Percentiles rank a stretch among this genome's conserved stretches.
Conservation (phyloP, 1,139 yeast species). For the Wickerhamomyces sp. region DNA sequence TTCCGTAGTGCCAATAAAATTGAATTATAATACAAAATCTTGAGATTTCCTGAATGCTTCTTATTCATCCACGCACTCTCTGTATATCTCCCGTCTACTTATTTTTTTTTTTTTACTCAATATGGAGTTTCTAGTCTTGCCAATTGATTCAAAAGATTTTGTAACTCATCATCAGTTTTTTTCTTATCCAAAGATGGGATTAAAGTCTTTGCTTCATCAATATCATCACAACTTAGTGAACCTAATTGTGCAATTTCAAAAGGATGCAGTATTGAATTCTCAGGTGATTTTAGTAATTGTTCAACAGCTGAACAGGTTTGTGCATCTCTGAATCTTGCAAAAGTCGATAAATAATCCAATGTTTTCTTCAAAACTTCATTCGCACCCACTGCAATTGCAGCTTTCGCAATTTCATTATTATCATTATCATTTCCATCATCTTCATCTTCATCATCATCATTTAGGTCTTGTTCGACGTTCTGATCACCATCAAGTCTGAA, state of each 20-base stretch:
- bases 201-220: constrained; percentile 94
- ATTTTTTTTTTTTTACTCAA: too few relatives aligned
- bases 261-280: constrained; percentile 65
- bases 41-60: too few relatives aligned
- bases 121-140: constrained; percentile 55
- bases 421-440: constrained; percentile 38
- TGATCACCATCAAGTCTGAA: constrained; percentile 22
- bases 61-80: too few relatives aligned
- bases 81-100: too few relatives aligned
- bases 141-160: constrained; percentile 79
- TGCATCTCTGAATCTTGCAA: constrained; percentile 86
- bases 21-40: too few relatives aligned
- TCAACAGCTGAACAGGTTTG: constrained; percentile 94
- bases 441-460: constrained; percentile 30
- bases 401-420: constrained; percentile 54
- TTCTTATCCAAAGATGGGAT: constrained; percentile 81
- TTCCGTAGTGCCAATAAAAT: too few relatives aligned
- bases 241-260: constrained; percentile 95
- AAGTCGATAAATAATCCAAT: constrained; percentile 76
- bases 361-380: constrained; percentile 87
- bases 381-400: constrained; percentile 57
- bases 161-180: constrained; percentile 82
- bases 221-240: constrained; percentile 90
- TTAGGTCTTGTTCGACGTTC: constrained; percentile 30
- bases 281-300: constrained; percentile 66